A percentile compares a stretch with the other conserved stretches of the same genome.
phyloP scores from a whole-genome alignment of 768 basidiomycete genomes.

The Boletus reticuloceps region DNA sequence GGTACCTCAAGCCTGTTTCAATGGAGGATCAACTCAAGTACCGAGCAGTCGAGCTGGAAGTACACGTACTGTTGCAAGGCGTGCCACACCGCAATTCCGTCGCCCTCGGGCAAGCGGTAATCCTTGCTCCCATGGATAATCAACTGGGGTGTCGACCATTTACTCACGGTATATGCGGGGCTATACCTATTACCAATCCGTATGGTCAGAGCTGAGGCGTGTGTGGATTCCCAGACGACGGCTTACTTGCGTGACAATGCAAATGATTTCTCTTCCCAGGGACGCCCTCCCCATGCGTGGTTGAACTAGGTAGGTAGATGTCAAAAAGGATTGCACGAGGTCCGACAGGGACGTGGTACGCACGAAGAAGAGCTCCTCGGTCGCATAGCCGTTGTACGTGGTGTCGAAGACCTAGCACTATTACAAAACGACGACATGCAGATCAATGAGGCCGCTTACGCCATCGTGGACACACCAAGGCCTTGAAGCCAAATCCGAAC shows the following conservation, averaged over 20 bases:
- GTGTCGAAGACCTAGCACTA: conserved; percentile 65
- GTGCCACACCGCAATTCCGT: conserved; percentile 82
- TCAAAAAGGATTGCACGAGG: conserved; percentile 1
- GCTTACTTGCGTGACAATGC: conserved; percentile 55
- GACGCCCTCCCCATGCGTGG: conserved; percentile 82
- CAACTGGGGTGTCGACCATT: conserved; percentile 85
- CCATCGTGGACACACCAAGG: conserved; percentile 92
- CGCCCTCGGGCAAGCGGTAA: conserved; percentile 81
- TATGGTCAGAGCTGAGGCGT: neutral
- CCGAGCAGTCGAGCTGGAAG: neutral
- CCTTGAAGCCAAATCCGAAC: conserved; percentile 85
- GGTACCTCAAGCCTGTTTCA: conserved; percentile 59
- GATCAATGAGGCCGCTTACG: conserved; percentile 38
- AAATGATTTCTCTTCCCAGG: conserved; percentile 65
- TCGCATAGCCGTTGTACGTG: conserved; percentile 78
- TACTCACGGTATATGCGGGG: conserved; percentile 76
- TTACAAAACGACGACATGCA: neutral
- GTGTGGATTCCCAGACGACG: neutral
- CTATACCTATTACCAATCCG: conserved; percentile 54
- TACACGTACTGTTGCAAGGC: conserved; percentile 73
- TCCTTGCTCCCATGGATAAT: conserved; percentile 88
- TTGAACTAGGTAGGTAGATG: conserved; percentile 57
- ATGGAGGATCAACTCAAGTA: neutral
- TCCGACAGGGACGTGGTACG: conserved; percentile 24
- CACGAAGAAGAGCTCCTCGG: conserved; percentile 91